Conservation (phyloP, 2,329 filamentous ascomycete species). For the Aspergillus felis region DNA sequence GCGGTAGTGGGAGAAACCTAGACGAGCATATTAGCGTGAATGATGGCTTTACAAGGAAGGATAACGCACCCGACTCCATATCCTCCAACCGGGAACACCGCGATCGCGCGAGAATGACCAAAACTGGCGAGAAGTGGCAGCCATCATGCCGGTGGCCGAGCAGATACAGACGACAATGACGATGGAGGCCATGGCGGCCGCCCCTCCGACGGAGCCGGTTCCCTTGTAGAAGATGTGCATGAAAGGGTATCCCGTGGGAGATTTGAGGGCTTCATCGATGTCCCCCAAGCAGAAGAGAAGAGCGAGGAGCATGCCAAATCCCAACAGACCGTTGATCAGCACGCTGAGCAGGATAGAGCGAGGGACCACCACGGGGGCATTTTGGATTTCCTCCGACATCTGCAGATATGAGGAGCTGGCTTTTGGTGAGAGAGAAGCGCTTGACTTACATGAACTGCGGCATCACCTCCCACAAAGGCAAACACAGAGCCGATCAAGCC, state of each 20-base stretch:
- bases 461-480: slow-evolving; percentile 22
- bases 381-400: slow-evolving; percentile 40
- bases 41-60: not conserved
- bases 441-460: slow-evolving; percentile 22
- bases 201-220: slow-evolving; percentile 36
- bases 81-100: slow-evolving; percentile 29
- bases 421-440: not conserved
- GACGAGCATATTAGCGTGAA: not conserved
- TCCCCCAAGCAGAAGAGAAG: slow-evolving; percentile 35
- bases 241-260: slow-evolving; percentile 35
- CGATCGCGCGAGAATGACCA: slow-evolving; percentile 38
- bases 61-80: slow-evolving; percentile 21
- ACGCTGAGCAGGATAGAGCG: slow-evolving; percentile 33
- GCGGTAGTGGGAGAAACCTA: slow-evolving; percentile 7
- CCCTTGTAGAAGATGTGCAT: slow-evolving; percentile 44
- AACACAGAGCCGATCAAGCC: slow-evolving; percentile 19
- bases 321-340: slow-evolving; percentile 33
- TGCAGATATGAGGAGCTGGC: not conserved
- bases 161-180: slow-evolving; percentile 30
- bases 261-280: slow-evolving; percentile 26
- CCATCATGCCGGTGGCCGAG: slow-evolving; percentile 28
- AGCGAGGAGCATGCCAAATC: slow-evolving; percentile 34
- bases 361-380: slow-evolving; percentile 34
- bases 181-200: slow-evolving; percentile 27
- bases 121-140: slow-evolving; percentile 30